These are phyloP conservation scores for Hymenotorrendiella dingleyae DNA, from an alignment of 2,329 filamentous ascomycete genomes.

Conservation along the genomic window DNA sequence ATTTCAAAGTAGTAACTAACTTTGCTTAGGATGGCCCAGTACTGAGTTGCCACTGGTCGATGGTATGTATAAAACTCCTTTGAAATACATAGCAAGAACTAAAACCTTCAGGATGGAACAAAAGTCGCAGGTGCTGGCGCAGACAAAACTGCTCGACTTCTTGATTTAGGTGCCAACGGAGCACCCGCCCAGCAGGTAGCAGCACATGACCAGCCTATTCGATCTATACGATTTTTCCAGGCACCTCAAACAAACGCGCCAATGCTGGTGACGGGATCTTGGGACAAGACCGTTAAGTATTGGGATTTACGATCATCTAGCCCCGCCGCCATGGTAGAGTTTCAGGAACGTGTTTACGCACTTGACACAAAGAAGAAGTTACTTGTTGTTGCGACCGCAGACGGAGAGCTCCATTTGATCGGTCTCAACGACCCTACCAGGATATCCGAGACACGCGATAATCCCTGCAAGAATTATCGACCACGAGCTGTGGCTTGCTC, in stretches of 20 bases:
- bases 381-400: slow-evolving; percentile 83
- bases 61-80: slow-evolving; percentile 47
- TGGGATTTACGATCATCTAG: slow-evolving; percentile 66
- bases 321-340: slow-evolving; percentile 55
- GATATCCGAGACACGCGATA: slow-evolving; percentile 90
- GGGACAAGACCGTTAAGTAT: slow-evolving; percentile 84
- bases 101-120: slow-evolving; percentile 71
- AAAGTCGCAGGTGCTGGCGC: slow-evolving; percentile 80
- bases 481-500: slow-evolving; percentile 91
- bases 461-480: slow-evolving; percentile 95
- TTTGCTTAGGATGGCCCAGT: slow-evolving; percentile 83
- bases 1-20: too few relatives aligned
- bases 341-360: slow-evolving; percentile 74
- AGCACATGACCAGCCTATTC: slow-evolving; percentile 75
- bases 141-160: slow-evolving; percentile 80
- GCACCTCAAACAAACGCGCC: slow-evolving; percentile 54
- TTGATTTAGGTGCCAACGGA: slow-evolving; percentile 66
- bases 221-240: slow-evolving; percentile 69
- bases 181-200: slow-evolving; percentile 61
- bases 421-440: slow-evolving; percentile 79
- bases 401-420: slow-evolving; percentile 88
- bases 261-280: slow-evolving; percentile 84
- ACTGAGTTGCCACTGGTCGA: slow-evolving; percentile 76
- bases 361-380: slow-evolving; percentile 85
- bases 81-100: slow-evolving; percentile 6